Evolutionary conservation across 1,284 basidiomycete genomes (phyloP).

Genomic region (Cryptococcus sp.): DNA sequence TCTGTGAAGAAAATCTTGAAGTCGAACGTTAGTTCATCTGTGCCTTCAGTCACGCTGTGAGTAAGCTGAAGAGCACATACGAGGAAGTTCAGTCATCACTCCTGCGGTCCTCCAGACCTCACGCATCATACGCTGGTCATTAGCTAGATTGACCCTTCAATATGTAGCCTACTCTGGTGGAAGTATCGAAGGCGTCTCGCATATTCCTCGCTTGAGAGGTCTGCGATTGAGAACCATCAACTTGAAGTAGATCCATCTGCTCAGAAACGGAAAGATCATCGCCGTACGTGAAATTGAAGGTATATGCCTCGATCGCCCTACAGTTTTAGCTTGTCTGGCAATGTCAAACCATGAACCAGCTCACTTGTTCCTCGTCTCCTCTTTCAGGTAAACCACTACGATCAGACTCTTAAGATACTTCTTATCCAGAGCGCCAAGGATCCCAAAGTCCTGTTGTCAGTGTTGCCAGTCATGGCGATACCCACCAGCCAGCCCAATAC

Average conservation of each 20-base stretch:
- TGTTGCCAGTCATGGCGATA: not conserved
- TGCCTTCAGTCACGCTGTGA: not conserved
- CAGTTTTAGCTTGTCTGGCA: not conserved
- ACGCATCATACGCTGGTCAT: constrained; percentile 2
- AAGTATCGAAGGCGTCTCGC: not conserved
- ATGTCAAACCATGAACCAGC: not conserved
- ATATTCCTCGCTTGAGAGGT: not conserved
- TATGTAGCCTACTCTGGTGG: not conserved
- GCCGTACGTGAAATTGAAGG: constrained; percentile 26
- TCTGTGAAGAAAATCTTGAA: constrained; percentile 21
- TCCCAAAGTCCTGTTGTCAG: constrained; percentile 6
- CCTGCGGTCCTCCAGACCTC: not conserved
- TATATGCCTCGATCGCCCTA: constrained; percentile 29
- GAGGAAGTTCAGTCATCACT: constrained; percentile 8
- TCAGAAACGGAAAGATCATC: not conserved
- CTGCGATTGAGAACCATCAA: constrained; percentile 3
- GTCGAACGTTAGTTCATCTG: constrained; percentile 12
- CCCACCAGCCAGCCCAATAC: not conserved
- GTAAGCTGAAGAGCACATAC: constrained; percentile 4
- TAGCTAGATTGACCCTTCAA: constrained; percentile 6
- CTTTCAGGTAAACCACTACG: constrained; percentile 21
- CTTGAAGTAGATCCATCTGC: not conserved
- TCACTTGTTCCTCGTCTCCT: constrained; percentile 11
- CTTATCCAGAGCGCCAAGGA: constrained; percentile 13
- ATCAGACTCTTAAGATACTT: constrained; percentile 19